Conservation (phyloP, 2,329 filamentous ascomycete genomes). For the Ascosphaera aggregata region DNA sequence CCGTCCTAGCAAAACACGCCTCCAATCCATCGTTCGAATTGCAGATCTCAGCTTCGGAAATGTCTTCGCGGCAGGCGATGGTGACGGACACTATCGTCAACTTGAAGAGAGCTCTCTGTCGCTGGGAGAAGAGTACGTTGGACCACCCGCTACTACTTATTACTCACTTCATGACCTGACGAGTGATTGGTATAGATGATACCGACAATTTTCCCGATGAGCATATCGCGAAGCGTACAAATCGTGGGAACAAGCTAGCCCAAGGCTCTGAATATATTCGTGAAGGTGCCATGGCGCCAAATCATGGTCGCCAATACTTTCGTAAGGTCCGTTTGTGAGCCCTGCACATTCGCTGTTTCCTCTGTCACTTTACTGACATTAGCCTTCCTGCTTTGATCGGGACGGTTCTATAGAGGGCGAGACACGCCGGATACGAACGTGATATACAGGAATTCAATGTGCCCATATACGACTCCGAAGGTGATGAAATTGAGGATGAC, state of each 20-base stretch:
- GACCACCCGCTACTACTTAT: neutral
- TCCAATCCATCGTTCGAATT: too few species aligned
- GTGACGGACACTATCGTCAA: slow-evolving; percentile 30
- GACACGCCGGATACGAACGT: slow-evolving; percentile 38
- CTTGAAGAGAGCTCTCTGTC: slow-evolving; percentile 28
- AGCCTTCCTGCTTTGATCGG: slow-evolving; percentile 1
- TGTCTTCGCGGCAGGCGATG: slow-evolving; percentile 21
- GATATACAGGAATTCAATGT: slow-evolving; percentile 36
- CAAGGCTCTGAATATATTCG: slow-evolving; percentile 32
- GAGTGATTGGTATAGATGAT: neutral
- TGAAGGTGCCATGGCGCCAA: slow-evolving; percentile 28
- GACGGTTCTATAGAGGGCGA: slow-evolving; percentile 25
- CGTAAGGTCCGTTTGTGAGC: slow-evolving; percentile 26
- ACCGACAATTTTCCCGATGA: slow-evolving; percentile 18
- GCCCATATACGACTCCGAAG: slow-evolving; percentile 37
- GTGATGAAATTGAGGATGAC: slow-evolving; percentile 35
- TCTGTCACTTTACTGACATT: neutral
- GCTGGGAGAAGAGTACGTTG: slow-evolving; percentile 21
- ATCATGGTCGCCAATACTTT: slow-evolving; percentile 27
- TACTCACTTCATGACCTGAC: neutral
- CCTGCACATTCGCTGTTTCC: too few species aligned
- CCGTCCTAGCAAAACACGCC: too few species aligned
- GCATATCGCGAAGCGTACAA: slow-evolving; percentile 28
- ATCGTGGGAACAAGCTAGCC: slow-evolving; percentile 38
- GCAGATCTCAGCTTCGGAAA: too few species aligned